Conservation (phyloP, 2,329 filamentous ascomycete species). For the Ophiostoma fasciatum region DNA sequence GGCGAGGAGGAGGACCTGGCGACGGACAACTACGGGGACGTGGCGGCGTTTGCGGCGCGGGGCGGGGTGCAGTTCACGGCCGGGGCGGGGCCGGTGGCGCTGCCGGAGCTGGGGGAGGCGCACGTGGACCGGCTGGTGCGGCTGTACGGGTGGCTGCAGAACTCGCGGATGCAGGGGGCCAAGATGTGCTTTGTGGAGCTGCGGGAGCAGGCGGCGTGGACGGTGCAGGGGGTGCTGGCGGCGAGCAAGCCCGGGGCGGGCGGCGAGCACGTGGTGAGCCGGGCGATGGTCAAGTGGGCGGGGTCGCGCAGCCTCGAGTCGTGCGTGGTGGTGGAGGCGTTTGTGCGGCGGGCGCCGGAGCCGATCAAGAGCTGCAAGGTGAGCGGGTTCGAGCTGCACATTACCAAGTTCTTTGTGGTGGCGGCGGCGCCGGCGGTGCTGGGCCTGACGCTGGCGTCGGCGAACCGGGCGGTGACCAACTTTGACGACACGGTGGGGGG, state of each 20-base stretch:
- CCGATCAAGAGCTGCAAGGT: slow-evolving; percentile 80
- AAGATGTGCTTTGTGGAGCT: slow-evolving; percentile 88
- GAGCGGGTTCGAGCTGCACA: slow-evolving; percentile 69
- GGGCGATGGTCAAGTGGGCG: slow-evolving; percentile 92
- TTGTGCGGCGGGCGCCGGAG: slow-evolving; percentile 68
- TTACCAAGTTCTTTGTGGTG: slow-evolving; percentile 70
- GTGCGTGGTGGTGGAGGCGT: slow-evolving; percentile 66
- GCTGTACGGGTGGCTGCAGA: slow-evolving; percentile 72
- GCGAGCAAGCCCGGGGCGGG: slow-evolving; percentile 26
- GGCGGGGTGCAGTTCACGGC: slow-evolving; percentile 35
- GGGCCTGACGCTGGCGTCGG: slow-evolving; percentile 40
- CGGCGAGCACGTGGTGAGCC: slow-evolving; percentile 48
- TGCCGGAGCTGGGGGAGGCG: slow-evolving; percentile 49
- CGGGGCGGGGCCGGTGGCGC: slow-evolving; percentile 40
- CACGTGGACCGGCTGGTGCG: slow-evolving; percentile 57
- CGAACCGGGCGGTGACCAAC: slow-evolving; percentile 40
- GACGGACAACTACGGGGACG: slow-evolving; percentile 62
- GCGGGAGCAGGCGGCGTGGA: slow-evolving; percentile 57
- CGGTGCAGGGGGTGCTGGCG: slow-evolving; percentile 67
- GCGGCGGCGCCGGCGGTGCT: slow-evolving; percentile 44
- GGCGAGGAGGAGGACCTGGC: slow-evolving; percentile 52
- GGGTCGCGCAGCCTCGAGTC: slow-evolving; percentile 62
- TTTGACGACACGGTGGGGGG: slow-evolving; percentile 38
- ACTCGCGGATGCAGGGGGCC: slow-evolving; percentile 73
- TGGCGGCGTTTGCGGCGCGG: slow-evolving; percentile 18